Base-by-base conservation (phyloP, 2,329 filamentous ascomycete genomes). In the Cladobotryum mycophilum region DNA sequence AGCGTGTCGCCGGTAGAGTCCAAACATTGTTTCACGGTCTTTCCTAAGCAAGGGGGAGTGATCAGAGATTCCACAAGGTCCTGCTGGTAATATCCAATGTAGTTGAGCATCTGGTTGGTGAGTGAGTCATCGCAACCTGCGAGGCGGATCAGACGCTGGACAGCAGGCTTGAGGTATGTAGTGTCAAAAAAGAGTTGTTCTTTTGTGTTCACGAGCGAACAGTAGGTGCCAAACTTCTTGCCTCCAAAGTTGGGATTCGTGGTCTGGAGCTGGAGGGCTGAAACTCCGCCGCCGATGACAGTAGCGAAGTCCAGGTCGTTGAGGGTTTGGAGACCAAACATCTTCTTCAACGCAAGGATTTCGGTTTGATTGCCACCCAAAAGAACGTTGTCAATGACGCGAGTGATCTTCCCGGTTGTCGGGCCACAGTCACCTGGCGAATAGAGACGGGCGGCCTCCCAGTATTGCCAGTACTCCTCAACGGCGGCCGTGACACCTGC, bases 401-500 rank as follows among this genome's bases (percentile, higher is more conserved):
- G 65, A 0, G 73, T 76, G 12, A 81, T 60, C 53, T 72, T 82
- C 61, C 86, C 81, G 0, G 82, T 84, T 1, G 76, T 76, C 1
- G 72, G 68, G 36, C 90, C 76, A 61, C 89, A 93, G 33, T 80
- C 76, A 0, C 75, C 67, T 59, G 78, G 78, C 0, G 70, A 70
- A 50, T 70, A 81, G 11, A 73, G 61, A 1, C 73, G 70, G 0
- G 74, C 73, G 0, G 76, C 78, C 58, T 80, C 76, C 37, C 66
- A 74, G 58, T 81, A 82, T 59, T 78, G 64, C 76, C 87, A 92
- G 67, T 84, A 91, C 58, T 93, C 87, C 56, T 81, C 82, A 49
- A 93, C 86, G 3, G 88, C 88, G 52, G 81, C 79, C 0, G 86
- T 88, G 1, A 93, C 88, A 1, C 86, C 89, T 1, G 87, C 92